These are phyloP conservation scores for Dimocarpus longan DNA, from an alignment of 345 rosid species.

Conservation along the genomic window DNA sequence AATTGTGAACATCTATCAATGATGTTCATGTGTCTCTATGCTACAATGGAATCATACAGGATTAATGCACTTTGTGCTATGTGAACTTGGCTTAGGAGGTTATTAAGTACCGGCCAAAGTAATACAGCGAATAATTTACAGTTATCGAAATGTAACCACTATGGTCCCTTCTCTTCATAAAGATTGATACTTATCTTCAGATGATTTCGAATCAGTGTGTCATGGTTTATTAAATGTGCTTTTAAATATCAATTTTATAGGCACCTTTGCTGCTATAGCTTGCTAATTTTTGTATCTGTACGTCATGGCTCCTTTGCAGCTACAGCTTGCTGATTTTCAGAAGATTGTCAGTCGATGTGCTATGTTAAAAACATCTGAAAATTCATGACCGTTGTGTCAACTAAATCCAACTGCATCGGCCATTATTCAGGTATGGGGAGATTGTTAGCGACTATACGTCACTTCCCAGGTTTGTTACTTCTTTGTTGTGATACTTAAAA, in stretches of 20 bases:
- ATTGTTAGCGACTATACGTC: neutral
- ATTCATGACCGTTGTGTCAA: neutral
- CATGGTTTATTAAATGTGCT: too few relatives aligned
- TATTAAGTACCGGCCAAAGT: too few relatives aligned
- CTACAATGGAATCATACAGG: too few relatives aligned
- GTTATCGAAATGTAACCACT: too few relatives aligned
- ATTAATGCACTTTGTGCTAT: too few relatives aligned
- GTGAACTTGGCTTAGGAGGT: too few relatives aligned
- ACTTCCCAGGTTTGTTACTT: too few relatives aligned
- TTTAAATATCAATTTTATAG: too few relatives aligned
- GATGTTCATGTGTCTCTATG: neutral
- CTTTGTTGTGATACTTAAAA: neutral
- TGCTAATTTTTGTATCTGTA: too few relatives aligned
- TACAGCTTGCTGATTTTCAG: slow-evolving; percentile 65
- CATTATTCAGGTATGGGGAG: neutral
- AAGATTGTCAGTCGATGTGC: slow-evolving; percentile 63
- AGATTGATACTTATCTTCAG: neutral
- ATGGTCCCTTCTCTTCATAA: too few relatives aligned
- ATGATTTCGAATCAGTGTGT: neutral
- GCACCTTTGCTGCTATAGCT: too few relatives aligned
- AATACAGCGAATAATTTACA: too few relatives aligned
- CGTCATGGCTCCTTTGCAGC: slow-evolving; percentile 42
- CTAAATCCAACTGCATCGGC: neutral
- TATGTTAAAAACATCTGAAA: slow-evolving; percentile 46
- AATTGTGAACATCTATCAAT: neutral